phyloP scores from a whole-genome alignment of 2,329 filamentous ascomycete species.

The Ustulina deusta region DNA sequence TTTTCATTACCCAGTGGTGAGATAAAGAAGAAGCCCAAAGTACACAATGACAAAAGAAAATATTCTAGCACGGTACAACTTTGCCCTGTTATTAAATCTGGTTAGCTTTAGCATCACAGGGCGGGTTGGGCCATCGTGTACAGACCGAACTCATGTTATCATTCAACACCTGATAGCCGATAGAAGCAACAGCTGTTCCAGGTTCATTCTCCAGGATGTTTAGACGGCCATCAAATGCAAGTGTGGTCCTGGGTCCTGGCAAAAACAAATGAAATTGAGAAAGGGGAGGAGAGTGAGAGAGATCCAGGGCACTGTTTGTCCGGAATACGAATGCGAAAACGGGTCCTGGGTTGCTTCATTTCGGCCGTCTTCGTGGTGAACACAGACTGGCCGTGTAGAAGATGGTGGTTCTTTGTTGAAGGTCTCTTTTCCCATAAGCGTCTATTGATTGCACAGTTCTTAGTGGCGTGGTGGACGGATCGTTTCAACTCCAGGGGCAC shows the following conservation, averaged over 20 bases:
- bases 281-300: neutral
- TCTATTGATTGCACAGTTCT: neutral
- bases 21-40: constrained; percentile 49
- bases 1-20: constrained; percentile 56
- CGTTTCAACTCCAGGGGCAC: constrained; percentile 8
- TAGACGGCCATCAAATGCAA: constrained; percentile 34
- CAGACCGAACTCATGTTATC: constrained; percentile 54
- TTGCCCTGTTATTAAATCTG: constrained; percentile 60
- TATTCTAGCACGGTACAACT: constrained; percentile 63
- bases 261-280: constrained; percentile 22
- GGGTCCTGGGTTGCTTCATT: neutral
- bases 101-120: constrained; percentile 51
- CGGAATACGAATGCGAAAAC: constrained; percentile 18
- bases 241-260: constrained; percentile 9
- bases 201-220: constrained; percentile 24
- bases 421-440: constrained; percentile 11
- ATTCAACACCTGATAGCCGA: constrained; percentile 31
- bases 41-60: constrained; percentile 51
- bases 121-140: constrained; percentile 48
- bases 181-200: constrained; percentile 13
- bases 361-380: constrained; percentile 8
- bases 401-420: neutral
- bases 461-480: neutral
- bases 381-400: neutral
- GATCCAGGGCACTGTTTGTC: constrained; percentile 19